phyloP scores from a whole-genome alignment of 805 yeast species.

The Ogataea corticis region DNA sequence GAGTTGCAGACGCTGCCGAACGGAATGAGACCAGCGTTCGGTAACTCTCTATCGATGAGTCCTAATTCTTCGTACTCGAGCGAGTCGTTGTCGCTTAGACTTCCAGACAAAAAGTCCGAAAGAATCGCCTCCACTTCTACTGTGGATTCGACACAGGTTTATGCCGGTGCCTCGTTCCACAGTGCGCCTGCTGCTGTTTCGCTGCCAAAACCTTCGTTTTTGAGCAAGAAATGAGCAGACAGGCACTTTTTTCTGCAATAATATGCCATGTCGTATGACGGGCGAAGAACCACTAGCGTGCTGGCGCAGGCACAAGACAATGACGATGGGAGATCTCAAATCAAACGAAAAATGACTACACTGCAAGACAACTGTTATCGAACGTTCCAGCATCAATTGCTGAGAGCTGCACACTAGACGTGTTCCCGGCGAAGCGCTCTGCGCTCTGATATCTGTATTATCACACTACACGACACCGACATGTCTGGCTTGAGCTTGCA shows the following conservation, averaged over 20 bases:
- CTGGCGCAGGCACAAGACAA: too few species aligned
- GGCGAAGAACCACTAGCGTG: background rate
- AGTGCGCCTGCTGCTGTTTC: slow-evolving; percentile 57
- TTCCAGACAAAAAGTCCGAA: slow-evolving; percentile 12
- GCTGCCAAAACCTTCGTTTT: slow-evolving; percentile 55
- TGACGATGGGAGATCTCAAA: too few species aligned
- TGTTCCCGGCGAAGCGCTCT: too few species aligned
- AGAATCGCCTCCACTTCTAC: slow-evolving; percentile 13
- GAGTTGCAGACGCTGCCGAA: slow-evolving; percentile 17
- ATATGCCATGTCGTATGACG: background rate
- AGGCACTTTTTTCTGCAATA: background rate
- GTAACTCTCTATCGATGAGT: slow-evolving; percentile 9
- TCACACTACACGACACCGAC: too few species aligned
- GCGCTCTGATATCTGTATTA: too few species aligned
- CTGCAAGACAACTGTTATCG: too few species aligned
- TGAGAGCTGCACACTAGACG: too few species aligned
- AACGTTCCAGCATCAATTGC: too few species aligned
- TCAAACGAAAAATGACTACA: too few species aligned
- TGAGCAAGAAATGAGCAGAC: slow-evolving; percentile 23
- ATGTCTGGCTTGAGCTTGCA: background rate
- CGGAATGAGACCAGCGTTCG: slow-evolving; percentile 22
- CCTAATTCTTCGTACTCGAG: slow-evolving; percentile 19
- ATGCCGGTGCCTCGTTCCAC: slow-evolving; percentile 60
- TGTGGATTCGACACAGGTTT: slow-evolving; percentile 29
- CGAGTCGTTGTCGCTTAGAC: slow-evolving; percentile 13